Conservation (phyloP, 163 green algal genomes). For the Coccomyxa subellipsoidea region DNA sequence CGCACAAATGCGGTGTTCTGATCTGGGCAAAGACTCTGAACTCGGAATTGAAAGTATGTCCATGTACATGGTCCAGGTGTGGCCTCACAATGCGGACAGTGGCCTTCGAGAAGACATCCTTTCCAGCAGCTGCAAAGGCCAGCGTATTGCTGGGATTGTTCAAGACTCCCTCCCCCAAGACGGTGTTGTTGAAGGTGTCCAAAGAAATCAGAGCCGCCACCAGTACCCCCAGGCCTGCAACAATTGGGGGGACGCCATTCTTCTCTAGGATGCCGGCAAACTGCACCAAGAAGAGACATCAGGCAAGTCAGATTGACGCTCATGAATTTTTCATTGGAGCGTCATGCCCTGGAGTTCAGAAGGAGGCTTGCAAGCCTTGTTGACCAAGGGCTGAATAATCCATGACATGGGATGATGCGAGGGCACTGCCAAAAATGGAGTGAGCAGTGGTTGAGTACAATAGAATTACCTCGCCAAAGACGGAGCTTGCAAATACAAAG, state of each 20-base stretch:
- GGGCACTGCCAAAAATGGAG: too few relatives aligned
- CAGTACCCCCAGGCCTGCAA: background rate
- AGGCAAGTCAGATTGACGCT: background rate
- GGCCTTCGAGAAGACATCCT: background rate
- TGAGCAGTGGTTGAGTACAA: background rate
- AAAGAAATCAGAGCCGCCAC: background rate
- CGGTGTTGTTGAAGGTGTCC: background rate
- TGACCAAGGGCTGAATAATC: too few relatives aligned
- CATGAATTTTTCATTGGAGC: background rate
- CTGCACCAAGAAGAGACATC: background rate
- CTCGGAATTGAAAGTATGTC: too few relatives aligned
- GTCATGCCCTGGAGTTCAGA: too few relatives aligned
- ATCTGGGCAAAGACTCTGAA: too few relatives aligned
- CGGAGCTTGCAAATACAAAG: constrained; percentile 3
- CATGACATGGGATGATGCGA: too few relatives aligned
- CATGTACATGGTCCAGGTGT: background rate
- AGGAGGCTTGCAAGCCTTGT: too few relatives aligned
- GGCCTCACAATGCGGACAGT: background rate
- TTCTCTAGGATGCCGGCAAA: background rate
- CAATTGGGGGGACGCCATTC: background rate
- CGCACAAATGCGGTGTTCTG: too few relatives aligned
- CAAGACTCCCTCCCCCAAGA: background rate
- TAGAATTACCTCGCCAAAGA: constrained; percentile 6
- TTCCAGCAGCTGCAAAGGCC: background rate
- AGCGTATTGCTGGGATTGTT: background rate